Conservation (phyloP, 1,284 basidiomycete species). For the Irpex lacteus region DNA sequence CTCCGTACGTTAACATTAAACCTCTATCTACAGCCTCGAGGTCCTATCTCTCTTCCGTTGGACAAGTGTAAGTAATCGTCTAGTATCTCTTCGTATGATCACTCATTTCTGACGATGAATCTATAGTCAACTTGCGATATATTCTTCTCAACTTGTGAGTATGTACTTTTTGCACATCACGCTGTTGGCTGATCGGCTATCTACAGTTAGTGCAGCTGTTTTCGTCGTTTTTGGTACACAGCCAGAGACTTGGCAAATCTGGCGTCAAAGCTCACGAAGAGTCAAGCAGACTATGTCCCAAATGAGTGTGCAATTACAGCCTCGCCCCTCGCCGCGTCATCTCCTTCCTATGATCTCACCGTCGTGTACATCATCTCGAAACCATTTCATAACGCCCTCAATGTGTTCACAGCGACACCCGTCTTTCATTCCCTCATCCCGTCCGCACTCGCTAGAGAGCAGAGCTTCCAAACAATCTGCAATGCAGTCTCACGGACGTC, state of each 20-base stretch:
- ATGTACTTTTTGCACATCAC: not conserved
- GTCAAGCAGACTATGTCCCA: not conserved
- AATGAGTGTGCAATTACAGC: not conserved
- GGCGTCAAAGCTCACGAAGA: conserved; percentile 10
- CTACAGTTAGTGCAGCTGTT: conserved; percentile 15
- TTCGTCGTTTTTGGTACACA: conserved; percentile 19
- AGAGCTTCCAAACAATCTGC: not conserved
- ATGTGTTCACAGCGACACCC: not conserved
- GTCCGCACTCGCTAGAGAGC: not conserved
- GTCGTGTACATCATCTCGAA: not conserved
- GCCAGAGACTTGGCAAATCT: conserved; percentile 16
- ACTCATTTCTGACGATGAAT: no score
- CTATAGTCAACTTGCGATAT: conserved; percentile 16
- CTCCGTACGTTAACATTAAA: not conserved
- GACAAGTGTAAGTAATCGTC: conserved; percentile 13
- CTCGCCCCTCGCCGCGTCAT: not conserved
- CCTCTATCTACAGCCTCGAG: conserved; percentile 9
- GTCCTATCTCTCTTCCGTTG: conserved; percentile 13
- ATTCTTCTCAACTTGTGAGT: conserved; percentile 17
- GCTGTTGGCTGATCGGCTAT: not conserved
- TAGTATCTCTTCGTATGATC: not conserved
- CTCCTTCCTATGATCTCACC: not conserved
- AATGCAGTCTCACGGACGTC: not conserved
- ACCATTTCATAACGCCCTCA: not conserved
- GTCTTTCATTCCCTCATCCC: not conserved